These are phyloP conservation scores for Centaurea solstitialis DNA, from an alignment of 129 eudicot species.

Conservation along the genomic window DNA sequence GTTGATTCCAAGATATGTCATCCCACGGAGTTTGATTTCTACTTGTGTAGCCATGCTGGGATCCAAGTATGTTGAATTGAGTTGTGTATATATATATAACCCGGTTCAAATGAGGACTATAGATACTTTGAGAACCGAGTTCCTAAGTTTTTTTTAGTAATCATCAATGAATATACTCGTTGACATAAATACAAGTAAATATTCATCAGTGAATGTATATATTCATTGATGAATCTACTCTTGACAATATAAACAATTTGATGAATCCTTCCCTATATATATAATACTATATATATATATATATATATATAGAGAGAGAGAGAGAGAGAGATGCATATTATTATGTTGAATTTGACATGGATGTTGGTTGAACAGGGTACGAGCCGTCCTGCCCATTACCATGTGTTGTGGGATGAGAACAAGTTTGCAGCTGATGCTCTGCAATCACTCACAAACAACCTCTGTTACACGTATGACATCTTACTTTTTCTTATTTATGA, in stretches of 20 bases:
- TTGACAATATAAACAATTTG: too few relatives aligned
- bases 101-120: too few relatives aligned
- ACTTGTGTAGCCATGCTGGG: slow-evolving; percentile 95
- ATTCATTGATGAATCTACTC: too few relatives aligned
- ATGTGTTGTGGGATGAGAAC: slow-evolving; percentile 95
- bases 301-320: too few relatives aligned
- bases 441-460: slow-evolving; percentile 73
- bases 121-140: too few relatives aligned
- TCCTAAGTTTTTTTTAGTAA: too few relatives aligned
- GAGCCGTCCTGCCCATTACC: slow-evolving; percentile 92
- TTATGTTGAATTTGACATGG: neutral
- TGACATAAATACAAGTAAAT: too few relatives aligned
- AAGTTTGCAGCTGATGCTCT: slow-evolving; percentile 74
- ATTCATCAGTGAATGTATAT: too few relatives aligned
- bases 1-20: slow-evolving; percentile 94
- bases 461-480: slow-evolving; percentile 76
- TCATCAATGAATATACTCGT: too few relatives aligned
- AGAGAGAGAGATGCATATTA: too few relatives aligned
- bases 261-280: neutral
- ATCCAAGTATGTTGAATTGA: slow-evolving; percentile 55
- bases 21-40: slow-evolving; percentile 93
- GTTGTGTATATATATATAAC: neutral
- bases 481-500: neutral
- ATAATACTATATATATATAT: neutral
- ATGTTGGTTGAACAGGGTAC: slow-evolving; percentile 59